phyloP scores from a whole-genome alignment of 495 filamentous ascomycete species.

The Hyaloscypha finlandica region DNA sequence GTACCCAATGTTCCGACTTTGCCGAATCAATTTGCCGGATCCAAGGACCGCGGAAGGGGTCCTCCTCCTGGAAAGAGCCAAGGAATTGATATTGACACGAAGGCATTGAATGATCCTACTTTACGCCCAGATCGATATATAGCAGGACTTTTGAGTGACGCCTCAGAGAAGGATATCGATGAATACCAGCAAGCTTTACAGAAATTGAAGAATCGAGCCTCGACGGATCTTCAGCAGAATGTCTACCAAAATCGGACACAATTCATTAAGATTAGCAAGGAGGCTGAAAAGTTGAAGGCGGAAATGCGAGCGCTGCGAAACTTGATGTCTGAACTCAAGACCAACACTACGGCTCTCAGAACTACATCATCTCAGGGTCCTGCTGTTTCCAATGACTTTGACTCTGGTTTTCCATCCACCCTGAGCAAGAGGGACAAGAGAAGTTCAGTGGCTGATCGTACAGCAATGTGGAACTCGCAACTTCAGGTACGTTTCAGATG shows the following conservation, averaged over 20 bases:
- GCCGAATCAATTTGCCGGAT: slow-evolving; percentile 38
- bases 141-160: slow-evolving; percentile 76
- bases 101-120: slow-evolving; percentile 76
- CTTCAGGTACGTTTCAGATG: slow-evolving; percentile 44
- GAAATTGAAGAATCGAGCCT: slow-evolving; percentile 79
- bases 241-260: slow-evolving; percentile 97
- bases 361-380: slow-evolving; percentile 57
- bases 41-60: slow-evolving; percentile 26
- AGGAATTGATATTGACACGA: slow-evolving; percentile 61
- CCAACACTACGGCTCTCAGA: slow-evolving; percentile 70
- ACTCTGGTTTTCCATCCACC: slow-evolving; percentile 46
- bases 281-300: slow-evolving; percentile 94
- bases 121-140: slow-evolving; percentile 75
- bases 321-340: slow-evolving; percentile 84
- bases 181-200: slow-evolving; percentile 76
- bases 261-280: slow-evolving; percentile 98
- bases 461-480: slow-evolving; percentile 91
- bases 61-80: slow-evolving; percentile 27
- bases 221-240: slow-evolving; percentile 89
- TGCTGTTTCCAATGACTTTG: slow-evolving; percentile 30
- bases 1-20: slow-evolving; percentile 63
- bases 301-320: slow-evolving; percentile 91
- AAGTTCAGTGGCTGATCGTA: slow-evolving; percentile 90
- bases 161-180: slow-evolving; percentile 90
- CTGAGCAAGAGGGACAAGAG: slow-evolving; percentile 68